Evolutionary conservation across 768 basidiomycete species (phyloP), one percentile per base, ranked within the genome.

Genomic region (Pulveroboletus sp.): DNA sequence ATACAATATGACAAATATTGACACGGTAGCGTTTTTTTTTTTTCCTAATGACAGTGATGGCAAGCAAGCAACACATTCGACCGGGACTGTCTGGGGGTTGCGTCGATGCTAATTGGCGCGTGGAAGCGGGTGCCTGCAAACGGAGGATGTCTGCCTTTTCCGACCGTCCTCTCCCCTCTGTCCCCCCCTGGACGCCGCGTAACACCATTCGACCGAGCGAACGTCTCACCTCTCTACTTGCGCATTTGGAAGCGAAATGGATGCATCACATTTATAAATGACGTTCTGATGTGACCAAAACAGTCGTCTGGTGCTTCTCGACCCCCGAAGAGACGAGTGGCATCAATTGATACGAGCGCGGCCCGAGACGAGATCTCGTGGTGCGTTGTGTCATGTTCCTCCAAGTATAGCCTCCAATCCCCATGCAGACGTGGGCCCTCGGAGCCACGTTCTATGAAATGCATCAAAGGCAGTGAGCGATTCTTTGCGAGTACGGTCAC

Each of bases 1-100:
- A 60, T 65, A 67, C 62, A 56, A 53, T 67, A 67, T 50, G 62
- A 64, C 56, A 13, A 32, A 32, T 32, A 59, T 47, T 46, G 60
- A 65, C 52, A 59, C 48, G 40, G 45, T 56, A 64, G 54, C 54
- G 17, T 50, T 41, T 39, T 55, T 52, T 46, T 50, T 55, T 59
- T 17, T 55, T 57, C 15, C 31, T 65, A 67, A 67, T 63, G 55
- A 69, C 55, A 48, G 64, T 48, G 51, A 58, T 43, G 47, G 54
- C 53, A 44, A 49, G 54, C 53, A 44, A 49, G 27, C 13, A 13
- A 32, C 41, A 53, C 32, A 17, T 18, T 39, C 5, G 18, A 38
- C 28, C 38, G n/a, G 35, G 61, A 46, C 60, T 61, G 60, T 61
- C 61, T 37, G 60, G 60, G 60, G 60, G 50, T 4, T 4, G 2